Evolutionary conservation across 257 asterid genomes (phyloP).

Genomic region (Lithospermum erythrorhizon): DNA sequence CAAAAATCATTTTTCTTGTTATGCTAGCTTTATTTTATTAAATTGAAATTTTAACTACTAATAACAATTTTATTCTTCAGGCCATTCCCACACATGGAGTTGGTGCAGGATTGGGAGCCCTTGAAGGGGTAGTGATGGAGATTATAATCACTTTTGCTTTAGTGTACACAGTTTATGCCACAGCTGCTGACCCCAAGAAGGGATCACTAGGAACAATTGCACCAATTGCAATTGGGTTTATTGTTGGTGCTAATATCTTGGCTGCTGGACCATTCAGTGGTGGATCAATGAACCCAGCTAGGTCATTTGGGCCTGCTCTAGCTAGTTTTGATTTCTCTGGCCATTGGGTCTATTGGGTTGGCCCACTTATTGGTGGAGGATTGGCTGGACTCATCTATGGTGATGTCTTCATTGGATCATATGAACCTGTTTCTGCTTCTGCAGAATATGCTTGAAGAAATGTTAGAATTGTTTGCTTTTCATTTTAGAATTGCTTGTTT

Average conservation of each 20-base stretch:
- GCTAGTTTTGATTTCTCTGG: constrained; percentile 38
- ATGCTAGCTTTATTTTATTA: too few species aligned
- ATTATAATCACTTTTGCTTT: constrained; percentile 52
- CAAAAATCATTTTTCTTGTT: too few species aligned
- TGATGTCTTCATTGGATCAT: constrained; percentile 36
- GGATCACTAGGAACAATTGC: constrained; percentile 58
- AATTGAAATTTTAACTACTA: too few species aligned
- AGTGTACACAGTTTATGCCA: constrained; percentile 70
- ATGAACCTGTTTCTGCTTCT: constrained; percentile 27
- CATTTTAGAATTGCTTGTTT: too few species aligned
- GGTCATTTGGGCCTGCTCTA: constrained; percentile 68
- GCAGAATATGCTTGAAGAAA: constrained; percentile 24
- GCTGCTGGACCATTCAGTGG: constrained; percentile 79
- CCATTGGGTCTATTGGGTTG: constrained; percentile 62
- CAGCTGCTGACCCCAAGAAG: constrained; percentile 73
- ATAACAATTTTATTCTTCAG: constrained; percentile 18
- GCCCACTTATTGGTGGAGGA: constrained; percentile 78
- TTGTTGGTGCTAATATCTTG: constrained; percentile 62
- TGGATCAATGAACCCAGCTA: constrained; percentile 81
- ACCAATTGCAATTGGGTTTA: constrained; percentile 71
- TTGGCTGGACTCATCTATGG: constrained; percentile 57
- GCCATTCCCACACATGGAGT: constrained; percentile 57
- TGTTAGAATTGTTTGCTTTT: too few species aligned
- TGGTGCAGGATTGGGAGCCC: constrained; percentile 31
- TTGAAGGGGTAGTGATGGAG: constrained; percentile 51